Conservation (phyloP, 2,329 filamentous ascomycete species). For the Endothia cerciana region DNA sequence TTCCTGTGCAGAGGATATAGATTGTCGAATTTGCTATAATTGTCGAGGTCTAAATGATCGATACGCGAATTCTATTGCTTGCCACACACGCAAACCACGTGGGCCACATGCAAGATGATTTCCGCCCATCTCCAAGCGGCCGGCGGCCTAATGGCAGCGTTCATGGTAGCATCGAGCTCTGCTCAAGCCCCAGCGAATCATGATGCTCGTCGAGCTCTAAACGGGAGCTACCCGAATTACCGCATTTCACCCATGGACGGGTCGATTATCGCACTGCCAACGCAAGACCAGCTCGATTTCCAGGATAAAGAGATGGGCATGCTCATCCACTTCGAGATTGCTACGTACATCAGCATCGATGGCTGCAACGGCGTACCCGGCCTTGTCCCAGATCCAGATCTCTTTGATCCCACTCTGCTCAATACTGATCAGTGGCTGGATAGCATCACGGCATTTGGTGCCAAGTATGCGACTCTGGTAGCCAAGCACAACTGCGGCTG, state of each 20-base stretch:
- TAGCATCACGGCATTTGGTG: slow-evolving; percentile 34
- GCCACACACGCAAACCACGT: background rate
- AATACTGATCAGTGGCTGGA: slow-evolving; percentile 38
- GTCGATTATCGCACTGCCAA: slow-evolving; percentile 35
- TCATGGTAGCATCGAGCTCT: background rate
- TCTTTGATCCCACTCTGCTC: slow-evolving; percentile 33
- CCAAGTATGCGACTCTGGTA: slow-evolving; percentile 37
- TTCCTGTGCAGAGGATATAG: background rate
- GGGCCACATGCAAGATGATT: background rate
- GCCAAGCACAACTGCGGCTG: slow-evolving; percentile 40
- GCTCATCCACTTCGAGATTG: slow-evolving; percentile 36
- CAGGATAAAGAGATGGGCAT: slow-evolving; percentile 36
- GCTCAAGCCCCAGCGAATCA: background rate
- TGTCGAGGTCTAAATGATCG: background rate
- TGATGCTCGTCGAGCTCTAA: slow-evolving; percentile 5
- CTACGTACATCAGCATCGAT: slow-evolving; percentile 34
- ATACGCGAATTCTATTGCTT: background rate
- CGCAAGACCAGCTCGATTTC: slow-evolving; percentile 33
- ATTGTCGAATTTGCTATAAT: background rate
- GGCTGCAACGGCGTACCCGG: slow-evolving; percentile 36
- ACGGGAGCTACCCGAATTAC: slow-evolving; percentile 23
- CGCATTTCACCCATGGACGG: slow-evolving; percentile 35
- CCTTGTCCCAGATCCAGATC: slow-evolving; percentile 32
- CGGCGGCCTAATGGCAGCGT: background rate
- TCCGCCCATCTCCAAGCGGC: background rate